Evolutionary conservation across 1,139 yeast species (phyloP), one percentile per base, ranked within the genome.

Genomic region (Debaryomyces coudertii): DNA sequence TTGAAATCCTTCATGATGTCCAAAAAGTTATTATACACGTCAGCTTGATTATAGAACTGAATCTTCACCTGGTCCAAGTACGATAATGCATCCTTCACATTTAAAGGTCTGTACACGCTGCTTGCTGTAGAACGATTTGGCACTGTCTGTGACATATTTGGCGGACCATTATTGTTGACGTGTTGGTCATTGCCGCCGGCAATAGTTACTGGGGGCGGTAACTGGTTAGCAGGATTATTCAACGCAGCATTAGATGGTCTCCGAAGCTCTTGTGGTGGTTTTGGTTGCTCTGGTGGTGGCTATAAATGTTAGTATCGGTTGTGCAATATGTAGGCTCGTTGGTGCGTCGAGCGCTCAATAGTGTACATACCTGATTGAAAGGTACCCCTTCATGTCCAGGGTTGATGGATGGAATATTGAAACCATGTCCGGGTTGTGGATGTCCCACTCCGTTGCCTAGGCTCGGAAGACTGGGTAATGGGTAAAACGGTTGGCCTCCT

Each of bases 1-100:
- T 95, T 93, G 73, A 95, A 95, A 63, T 95, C 99, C 69, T 93
- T 93, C 99, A 93, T 93, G 53, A 93, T 93, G 64, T 95, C 99
- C 61, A 93, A 78, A 62, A 93, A 93, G 64, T 89, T 92, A 65
- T 93, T 95, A 73, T 95, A 93, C 43, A 95, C 97, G 61, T 92
- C 97, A 0, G 98, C 96, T 68, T 93, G 95, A 55, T 83, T 81
- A 65, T 82, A 87, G 67, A 93, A 93, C 66, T 92, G 98, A 46
- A 87, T 82, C 65, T 95, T 95, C 49, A 93, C 99, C 68, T 90
- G 97, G 64, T 95, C 99, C 57, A 93, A 78, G 63, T 95, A 93
- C 8, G 97, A 85, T 54, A 93, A 76, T 2, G 99, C 99, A 66
- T 93, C 99, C 62, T 90, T 90, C 44, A 95, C 98, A 60, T 93